These are phyloP conservation scores for Teratosphaeria zuluensis DNA, from an alignment of 2,329 filamentous ascomycete species.

Conservation along the genomic window DNA sequence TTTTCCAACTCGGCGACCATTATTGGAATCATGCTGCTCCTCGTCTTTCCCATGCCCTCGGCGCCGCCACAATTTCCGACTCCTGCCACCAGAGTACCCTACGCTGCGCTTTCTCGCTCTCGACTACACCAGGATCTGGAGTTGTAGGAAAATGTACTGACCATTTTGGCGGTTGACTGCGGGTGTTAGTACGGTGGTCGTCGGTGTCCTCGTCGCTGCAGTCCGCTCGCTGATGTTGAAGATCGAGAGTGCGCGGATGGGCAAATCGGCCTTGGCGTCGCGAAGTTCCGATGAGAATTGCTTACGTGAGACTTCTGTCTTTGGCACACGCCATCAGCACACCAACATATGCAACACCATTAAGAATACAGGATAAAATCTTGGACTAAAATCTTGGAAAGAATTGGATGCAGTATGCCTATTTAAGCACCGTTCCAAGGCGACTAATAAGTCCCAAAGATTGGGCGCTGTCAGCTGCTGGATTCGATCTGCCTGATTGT, in stretches of 20 bases:
- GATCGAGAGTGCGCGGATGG: not conserved
- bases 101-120: not conserved
- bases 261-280: not conserved
- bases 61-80: not conserved
- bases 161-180: not conserved
- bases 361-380: too few relatives aligned
- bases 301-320: not conserved
- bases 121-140: not conserved
- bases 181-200: not conserved
- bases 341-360: not conserved
- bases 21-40: not conserved
- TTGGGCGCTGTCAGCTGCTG: too few relatives aligned
- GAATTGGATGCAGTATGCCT: too few relatives aligned
- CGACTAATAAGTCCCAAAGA: too few relatives aligned
- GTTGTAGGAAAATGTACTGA: not conserved
- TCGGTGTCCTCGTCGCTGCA: not conserved
- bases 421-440: too few relatives aligned
- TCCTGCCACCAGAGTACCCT: not conserved
- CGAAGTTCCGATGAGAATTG: not conserved
- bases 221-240: not conserved
- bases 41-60: not conserved
- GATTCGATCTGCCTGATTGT: not conserved
- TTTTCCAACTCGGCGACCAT: not conserved
- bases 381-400: too few relatives aligned
- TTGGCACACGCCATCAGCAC: too few relatives aligned